Percentiles rank a stretch among this genome's conserved stretches.
These are phyloP conservation scores for Candida ovalis DNA, from an alignment of 805 yeast genomes.

Conservation along the genomic window DNA sequence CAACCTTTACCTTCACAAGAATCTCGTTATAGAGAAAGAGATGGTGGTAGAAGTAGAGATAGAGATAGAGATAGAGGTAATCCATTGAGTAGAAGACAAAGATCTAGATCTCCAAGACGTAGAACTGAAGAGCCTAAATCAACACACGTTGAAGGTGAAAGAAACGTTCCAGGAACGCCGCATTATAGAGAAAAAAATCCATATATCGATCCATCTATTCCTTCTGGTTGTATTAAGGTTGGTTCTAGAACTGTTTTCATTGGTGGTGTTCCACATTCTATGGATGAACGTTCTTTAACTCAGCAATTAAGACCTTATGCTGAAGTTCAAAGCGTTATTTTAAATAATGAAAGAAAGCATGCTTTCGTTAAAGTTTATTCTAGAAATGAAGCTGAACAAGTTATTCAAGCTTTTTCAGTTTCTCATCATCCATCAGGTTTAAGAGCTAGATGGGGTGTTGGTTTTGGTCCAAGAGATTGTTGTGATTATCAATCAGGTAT, in stretches of 20 bases:
- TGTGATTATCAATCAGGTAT: constrained; percentile 91
- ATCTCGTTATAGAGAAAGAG: constrained; percentile 24
- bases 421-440: constrained; percentile 59
- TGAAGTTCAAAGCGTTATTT: constrained; percentile 85
- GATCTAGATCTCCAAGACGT: constrained; percentile 51
- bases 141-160: constrained; percentile 48
- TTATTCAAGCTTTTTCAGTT: constrained; percentile 60
- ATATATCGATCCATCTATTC: constrained; percentile 64
- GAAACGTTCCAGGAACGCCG: constrained; percentile 65
- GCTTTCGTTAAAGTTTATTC: constrained; percentile 95
- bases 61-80: constrained; percentile 24
- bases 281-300: constrained; percentile 72
- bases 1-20: constrained; percentile 20
- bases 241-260: constrained; percentile 86
- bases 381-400: constrained; percentile 85
- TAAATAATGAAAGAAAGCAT: constrained; percentile 86
- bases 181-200: constrained; percentile 76
- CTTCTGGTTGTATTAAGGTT: constrained; percentile 78
- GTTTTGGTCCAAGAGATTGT: constrained; percentile 98
- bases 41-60: constrained; percentile 27
- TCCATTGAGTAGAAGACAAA: constrained; percentile 42
- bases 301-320: constrained; percentile 77
- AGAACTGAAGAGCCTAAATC: constrained; percentile 25
- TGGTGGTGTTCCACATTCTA: constrained; percentile 85
- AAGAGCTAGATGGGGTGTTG: constrained; percentile 98